phyloP scores from a whole-genome alignment of 805 yeast species.

The Vanderwaltozyma tropicalis region DNA sequence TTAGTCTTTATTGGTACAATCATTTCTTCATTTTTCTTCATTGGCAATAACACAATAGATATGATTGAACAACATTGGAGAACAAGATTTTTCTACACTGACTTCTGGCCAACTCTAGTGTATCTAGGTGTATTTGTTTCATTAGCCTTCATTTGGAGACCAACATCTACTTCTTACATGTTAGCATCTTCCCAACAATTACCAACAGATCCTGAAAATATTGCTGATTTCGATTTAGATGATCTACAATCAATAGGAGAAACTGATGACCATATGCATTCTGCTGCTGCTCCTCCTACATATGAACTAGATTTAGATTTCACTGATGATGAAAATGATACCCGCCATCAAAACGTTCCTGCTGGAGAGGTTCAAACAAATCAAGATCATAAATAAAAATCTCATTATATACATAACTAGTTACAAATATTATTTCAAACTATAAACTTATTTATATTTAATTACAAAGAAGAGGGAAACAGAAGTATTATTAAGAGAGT shows the following conservation, averaged over 20 bases:
- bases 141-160: conserved; percentile 91
- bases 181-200: conserved; percentile 90
- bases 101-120: conserved; percentile 90
- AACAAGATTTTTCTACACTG: conserved; percentile 74
- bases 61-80: conserved; percentile 87
- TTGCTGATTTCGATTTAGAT: conserved; percentile 56
- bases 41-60: conserved; percentile 66
- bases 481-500: too few species aligned
- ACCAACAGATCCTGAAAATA: conserved; percentile 67
- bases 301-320: conserved; percentile 22
- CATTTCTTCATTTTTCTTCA: conserved; percentile 55
- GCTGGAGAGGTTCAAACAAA: not conserved
- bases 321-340: conserved; percentile 22
- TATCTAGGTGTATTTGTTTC: conserved; percentile 77
- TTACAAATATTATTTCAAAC: too few species aligned
- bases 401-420: too few species aligned
- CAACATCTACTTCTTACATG: conserved; percentile 89
- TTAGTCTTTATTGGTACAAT: conserved; percentile 62
- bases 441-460: too few species aligned
- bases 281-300: conserved; percentile 17
- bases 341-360: not conserved
- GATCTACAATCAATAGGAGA: conserved; percentile 38
- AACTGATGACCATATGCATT: conserved; percentile 32
- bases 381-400: not conserved
- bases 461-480: too few species aligned